A percentile compares a stretch with the other conserved stretches of the same genome.
These are phyloP conservation scores for Astragalus membranaceus DNA, from an alignment of 306 rosid genomes.

Conservation along the genomic window DNA sequence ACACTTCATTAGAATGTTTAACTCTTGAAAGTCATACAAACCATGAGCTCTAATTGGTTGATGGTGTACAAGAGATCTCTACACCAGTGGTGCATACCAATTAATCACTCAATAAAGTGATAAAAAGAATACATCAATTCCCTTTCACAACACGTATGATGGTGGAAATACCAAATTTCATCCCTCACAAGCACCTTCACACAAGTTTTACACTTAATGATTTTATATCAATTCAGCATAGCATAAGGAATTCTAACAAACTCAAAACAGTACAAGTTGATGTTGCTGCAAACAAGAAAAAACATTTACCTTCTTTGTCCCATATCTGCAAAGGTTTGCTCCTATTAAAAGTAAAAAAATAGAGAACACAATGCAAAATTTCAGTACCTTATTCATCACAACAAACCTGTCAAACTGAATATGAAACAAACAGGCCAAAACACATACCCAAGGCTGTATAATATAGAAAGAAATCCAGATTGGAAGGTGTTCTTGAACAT, in stretches of 20 bases:
- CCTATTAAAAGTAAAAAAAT: slow-evolving; percentile 32
- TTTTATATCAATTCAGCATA: background rate
- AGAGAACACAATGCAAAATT: background rate
- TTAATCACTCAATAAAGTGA: background rate
- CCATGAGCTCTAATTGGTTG: no score
- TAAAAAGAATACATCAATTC: background rate
- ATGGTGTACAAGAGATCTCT: no score
- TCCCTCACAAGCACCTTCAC: no score
- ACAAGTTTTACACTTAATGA: no score
- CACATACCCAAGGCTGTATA: slow-evolving; percentile 91
- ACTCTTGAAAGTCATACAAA: no score
- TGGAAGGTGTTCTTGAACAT: slow-evolving; percentile 99
- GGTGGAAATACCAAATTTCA: background rate
- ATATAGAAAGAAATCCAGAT: slow-evolving; percentile 89
- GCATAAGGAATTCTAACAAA: background rate
- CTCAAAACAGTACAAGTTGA: background rate
- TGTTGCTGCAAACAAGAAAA: slow-evolving; percentile 14
- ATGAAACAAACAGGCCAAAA: background rate
- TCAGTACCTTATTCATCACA: slow-evolving; percentile 14
- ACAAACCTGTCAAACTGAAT: background rate
- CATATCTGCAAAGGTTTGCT: slow-evolving; percentile 98
- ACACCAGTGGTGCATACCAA: no score
- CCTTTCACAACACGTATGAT: background rate
- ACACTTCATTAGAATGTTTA: no score
- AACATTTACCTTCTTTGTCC: slow-evolving; percentile 84